Evolutionary conservation across 257 asterid genomes (phyloP).

Genomic region (Fraxinus quadrangulata): DNA sequence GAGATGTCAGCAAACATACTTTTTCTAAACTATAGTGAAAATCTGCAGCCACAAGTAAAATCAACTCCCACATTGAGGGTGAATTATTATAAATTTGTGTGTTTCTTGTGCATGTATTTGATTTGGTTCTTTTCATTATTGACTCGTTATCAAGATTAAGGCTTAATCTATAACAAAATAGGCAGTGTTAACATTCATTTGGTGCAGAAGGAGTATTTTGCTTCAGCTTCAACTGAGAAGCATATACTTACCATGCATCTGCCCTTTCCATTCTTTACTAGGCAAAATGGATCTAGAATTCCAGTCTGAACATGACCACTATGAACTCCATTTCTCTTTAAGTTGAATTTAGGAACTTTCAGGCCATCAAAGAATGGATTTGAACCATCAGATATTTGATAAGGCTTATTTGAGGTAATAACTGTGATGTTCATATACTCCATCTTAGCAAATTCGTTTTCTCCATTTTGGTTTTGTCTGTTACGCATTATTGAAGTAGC

Average conservation of each 20-base stretch:
- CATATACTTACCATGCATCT: constrained; percentile 63
- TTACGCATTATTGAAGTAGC: constrained; percentile 81
- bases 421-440: constrained; percentile 77
- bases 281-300: constrained; percentile 73
- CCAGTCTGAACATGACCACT: constrained; percentile 84
- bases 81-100: too few species aligned
- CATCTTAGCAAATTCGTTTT: constrained; percentile 84
- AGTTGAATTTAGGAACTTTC: constrained; percentile 49
- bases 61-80: too few species aligned
- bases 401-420: constrained; percentile 72
- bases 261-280: constrained; percentile 58
- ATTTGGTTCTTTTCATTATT: neutral
- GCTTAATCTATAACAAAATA: neutral
- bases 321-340: constrained; percentile 60
- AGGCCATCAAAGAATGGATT: constrained; percentile 68
- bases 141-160: too few species aligned
- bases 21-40: too few species aligned
- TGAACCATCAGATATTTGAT: constrained; percentile 65
- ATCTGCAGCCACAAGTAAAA: too few species aligned
- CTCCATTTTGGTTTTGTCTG: constrained; percentile 43
- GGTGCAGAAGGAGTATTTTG: constrained; percentile 2
- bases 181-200: neutral
- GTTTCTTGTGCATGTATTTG: neutral
- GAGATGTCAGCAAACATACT: too few species aligned
- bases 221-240: neutral